These are phyloP conservation scores for Kandelia obovata DNA, from an alignment of 345 rosid species.

Conservation along the genomic window DNA sequence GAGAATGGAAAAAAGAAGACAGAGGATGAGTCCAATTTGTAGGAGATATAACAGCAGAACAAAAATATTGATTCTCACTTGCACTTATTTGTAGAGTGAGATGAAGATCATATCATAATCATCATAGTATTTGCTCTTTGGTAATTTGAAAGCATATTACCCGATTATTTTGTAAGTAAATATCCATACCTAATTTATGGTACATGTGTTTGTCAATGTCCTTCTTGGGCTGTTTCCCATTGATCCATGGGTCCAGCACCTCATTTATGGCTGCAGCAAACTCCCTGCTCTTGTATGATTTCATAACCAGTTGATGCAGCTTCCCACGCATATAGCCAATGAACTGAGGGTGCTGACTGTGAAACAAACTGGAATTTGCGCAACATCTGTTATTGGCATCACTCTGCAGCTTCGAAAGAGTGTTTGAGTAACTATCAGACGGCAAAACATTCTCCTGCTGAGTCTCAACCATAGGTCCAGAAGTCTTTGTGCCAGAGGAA, in stretches of 20 bases:
- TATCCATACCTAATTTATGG: slow-evolving; percentile 70
- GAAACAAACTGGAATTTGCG: slow-evolving; percentile 43
- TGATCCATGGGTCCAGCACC: slow-evolving; percentile 96
- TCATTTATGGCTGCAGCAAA: slow-evolving; percentile 96
- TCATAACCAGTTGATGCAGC: slow-evolving; percentile 95
- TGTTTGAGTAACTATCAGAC: slow-evolving; percentile 39
- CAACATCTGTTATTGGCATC: slow-evolving; percentile 24
- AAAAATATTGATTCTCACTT: background rate
- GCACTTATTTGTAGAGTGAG: background rate
- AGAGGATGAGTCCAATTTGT: background rate
- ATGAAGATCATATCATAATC: background rate
- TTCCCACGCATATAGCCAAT: slow-evolving; percentile 88
- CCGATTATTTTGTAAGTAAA: background rate
- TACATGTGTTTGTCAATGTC: slow-evolving; percentile 72
- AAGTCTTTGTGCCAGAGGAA: slow-evolving; percentile 38
- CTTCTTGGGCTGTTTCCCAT: slow-evolving; percentile 87
- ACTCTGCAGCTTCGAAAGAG: slow-evolving; percentile 31
- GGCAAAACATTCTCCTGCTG: slow-evolving; percentile 30
- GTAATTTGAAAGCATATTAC: background rate
- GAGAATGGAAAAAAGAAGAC: background rate
- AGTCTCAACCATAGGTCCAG: slow-evolving; percentile 37
- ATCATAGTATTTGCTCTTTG: background rate
- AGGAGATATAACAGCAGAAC: background rate
- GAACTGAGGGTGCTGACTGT: slow-evolving; percentile 80
- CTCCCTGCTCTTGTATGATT: slow-evolving; percentile 88